phyloP scores from a whole-genome alignment of 345 rosid genomes.

The Brassica juncea region DNA sequence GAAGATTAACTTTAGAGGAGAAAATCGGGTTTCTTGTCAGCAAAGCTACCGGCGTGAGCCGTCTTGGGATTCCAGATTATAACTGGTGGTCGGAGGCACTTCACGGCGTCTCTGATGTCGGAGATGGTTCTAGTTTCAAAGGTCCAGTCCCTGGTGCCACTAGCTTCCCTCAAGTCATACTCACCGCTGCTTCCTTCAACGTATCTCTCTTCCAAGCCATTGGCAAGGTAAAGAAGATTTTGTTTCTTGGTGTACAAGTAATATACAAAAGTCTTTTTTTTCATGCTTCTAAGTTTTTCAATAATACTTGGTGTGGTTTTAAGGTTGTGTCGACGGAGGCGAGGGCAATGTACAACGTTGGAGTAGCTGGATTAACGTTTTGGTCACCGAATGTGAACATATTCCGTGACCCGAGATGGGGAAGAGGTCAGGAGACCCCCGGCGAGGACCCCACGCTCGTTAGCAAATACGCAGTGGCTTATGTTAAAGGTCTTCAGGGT shows the following conservation, averaged over 20 bases:
- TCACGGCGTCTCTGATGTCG: neutral
- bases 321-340: constrained; percentile 6
- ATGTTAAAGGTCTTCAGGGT: neutral
- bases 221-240: neutral
- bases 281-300: neutral
- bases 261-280: neutral
- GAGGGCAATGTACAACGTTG: neutral
- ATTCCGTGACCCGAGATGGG: neutral
- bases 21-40: neutral
- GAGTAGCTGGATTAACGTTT: neutral
- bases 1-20: constrained; percentile 28
- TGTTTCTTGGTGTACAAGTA: neutral
- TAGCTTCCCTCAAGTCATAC: constrained; percentile 3
- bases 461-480: neutral
- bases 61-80: neutral
- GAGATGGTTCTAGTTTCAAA: neutral
- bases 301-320: neutral
- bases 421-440: neutral
- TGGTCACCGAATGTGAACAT: neutral
- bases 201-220: neutral
- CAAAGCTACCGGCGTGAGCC: neutral
- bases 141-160: neutral
- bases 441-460: neutral
- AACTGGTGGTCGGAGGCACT: constrained; percentile 4
- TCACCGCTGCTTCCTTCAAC: neutral